Conservation (phyloP, 305 asterid species). For the Fraxinus velutina region DNA sequence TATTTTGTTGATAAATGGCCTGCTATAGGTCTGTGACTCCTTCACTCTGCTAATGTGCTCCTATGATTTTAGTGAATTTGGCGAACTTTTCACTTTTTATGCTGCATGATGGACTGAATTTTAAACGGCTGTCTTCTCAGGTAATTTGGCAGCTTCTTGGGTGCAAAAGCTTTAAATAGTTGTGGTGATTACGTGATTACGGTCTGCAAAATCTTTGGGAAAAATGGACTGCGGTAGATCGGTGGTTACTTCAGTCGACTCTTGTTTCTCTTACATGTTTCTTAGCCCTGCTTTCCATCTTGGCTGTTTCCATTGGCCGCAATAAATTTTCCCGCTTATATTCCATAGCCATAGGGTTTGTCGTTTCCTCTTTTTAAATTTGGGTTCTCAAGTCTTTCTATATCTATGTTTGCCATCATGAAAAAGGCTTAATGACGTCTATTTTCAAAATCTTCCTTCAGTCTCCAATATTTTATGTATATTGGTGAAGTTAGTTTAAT, state of each 20-base stretch:
- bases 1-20: background rate
- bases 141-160: slow-evolving; percentile 34
- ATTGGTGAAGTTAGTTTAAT: background rate
- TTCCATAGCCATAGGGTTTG: background rate
- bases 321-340: background rate
- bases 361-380: background rate
- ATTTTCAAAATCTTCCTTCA: background rate
- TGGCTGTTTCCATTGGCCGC: background rate
- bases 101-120: slow-evolving; percentile 19
- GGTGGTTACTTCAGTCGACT: slow-evolving; percentile 28
- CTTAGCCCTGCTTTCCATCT: background rate
- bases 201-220: slow-evolving; percentile 28
- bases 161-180: slow-evolving; percentile 30
- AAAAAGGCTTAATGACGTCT: background rate
- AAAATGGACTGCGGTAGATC: slow-evolving; percentile 29
- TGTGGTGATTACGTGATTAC: slow-evolving; percentile 32
- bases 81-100: slow-evolving; percentile 7
- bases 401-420: background rate
- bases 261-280: background rate
- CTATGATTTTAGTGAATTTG: background rate
- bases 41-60: background rate
- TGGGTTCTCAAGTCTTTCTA: background rate
- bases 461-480: background rate
- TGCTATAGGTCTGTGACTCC: background rate
- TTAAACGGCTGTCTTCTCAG: slow-evolving; percentile 27